Percentiles rank a stretch among this genome's conserved stretches.
These are phyloP conservation scores for Didymella arachidicola DNA, from an alignment of 2,329 filamentous ascomycete genomes.

Conservation along the genomic window DNA sequence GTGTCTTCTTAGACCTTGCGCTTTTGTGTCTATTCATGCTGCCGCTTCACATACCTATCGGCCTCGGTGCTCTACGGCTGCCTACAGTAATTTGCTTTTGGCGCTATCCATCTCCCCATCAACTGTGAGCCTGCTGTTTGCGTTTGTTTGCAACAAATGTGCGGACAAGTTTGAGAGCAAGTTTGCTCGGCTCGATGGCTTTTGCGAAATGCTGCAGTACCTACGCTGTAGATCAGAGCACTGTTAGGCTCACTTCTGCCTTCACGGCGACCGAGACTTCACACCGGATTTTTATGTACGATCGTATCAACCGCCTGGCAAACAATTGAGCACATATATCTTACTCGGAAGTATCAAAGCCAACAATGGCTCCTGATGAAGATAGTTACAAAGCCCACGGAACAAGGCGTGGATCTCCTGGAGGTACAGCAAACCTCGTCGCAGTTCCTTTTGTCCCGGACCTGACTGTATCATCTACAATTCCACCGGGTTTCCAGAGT, in stretches of 20 bases:
- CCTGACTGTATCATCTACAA: background rate
- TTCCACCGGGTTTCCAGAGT: background rate
- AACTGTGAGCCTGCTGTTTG: background rate
- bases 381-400: background rate
- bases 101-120: background rate
- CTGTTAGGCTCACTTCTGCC: background rate
- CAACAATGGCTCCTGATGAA: background rate
- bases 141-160: background rate
- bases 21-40: background rate
- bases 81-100: background rate
- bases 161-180: background rate
- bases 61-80: background rate
- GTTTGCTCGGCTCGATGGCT: background rate
- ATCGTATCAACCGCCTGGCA: background rate
- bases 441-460: background rate
- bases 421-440: background rate
- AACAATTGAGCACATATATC: background rate
- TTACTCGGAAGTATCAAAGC: background rate
- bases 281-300: background rate
- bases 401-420: background rate
- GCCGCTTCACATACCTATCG: background rate
- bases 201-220: background rate
- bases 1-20: background rate
- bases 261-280: background rate
- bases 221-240: background rate